Conservation (phyloP, 805 yeast species). For the Lachancea sp. region DNA sequence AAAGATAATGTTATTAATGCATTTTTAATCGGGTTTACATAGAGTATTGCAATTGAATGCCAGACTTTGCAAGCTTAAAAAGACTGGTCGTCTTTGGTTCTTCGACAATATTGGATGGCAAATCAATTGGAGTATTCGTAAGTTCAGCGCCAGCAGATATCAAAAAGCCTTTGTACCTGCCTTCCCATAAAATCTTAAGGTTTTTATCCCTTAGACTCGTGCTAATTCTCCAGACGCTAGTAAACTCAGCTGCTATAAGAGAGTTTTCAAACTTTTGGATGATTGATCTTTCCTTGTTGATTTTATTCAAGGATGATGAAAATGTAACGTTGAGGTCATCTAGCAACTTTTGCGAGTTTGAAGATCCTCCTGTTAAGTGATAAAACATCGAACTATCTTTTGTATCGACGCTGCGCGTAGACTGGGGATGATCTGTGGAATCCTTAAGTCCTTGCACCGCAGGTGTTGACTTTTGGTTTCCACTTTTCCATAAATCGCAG, state of each 20-base stretch:
- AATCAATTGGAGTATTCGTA: slow-evolving; percentile 9
- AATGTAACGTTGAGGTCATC: slow-evolving; percentile 28
- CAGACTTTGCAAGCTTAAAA: slow-evolving; percentile 22
- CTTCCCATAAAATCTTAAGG: slow-evolving; percentile 77
- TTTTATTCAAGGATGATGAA: slow-evolving; percentile 29
- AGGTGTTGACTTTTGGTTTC: no score
- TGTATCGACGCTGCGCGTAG: background rate
- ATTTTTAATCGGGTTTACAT: slow-evolving; percentile 12
- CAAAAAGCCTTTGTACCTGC: slow-evolving; percentile 72
- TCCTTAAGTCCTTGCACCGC: no score
- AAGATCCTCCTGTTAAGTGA: slow-evolving; percentile 15
- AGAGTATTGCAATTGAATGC: slow-evolving; percentile 30
- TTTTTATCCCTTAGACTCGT: slow-evolving; percentile 60
- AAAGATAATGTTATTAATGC: background rate
- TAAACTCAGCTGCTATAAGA: slow-evolving; percentile 48
- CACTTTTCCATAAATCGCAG: slow-evolving; percentile 67
- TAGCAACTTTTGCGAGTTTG: slow-evolving; percentile 19
- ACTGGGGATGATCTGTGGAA: no score
- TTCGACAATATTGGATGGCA: slow-evolving; percentile 3
- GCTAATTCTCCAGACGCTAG: slow-evolving; percentile 67
- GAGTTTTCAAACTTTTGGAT: slow-evolving; percentile 46
- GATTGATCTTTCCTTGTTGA: slow-evolving; percentile 35
- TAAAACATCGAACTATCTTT: slow-evolving; percentile 16
- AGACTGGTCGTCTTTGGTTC: slow-evolving; percentile 2
- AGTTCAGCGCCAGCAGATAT: slow-evolving; percentile 67